phyloP scores from a whole-genome alignment of 2,329 filamentous ascomycete genomes.

The Grosmannia clavigera region DNA sequence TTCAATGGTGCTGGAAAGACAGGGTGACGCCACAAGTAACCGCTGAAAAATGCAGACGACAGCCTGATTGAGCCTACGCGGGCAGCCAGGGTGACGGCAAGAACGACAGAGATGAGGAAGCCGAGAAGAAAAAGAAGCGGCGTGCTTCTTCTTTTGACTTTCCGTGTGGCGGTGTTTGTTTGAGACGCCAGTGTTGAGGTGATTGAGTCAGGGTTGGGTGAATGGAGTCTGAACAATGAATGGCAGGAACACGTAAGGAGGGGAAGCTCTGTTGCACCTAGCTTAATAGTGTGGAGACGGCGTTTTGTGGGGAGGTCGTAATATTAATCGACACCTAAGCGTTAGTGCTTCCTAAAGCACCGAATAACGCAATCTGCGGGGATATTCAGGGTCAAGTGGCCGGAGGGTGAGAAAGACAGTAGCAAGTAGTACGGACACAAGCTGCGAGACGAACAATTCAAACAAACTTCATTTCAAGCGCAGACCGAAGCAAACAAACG shows the following conservation, averaged over 20 bases:
- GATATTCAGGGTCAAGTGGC: no score
- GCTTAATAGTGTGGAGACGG: no score
- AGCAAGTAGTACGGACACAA: no score
- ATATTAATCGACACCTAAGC: no score
- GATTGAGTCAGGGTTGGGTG: neutral
- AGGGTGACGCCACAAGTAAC: neutral
- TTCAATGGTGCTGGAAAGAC: neutral
- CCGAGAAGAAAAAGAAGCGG: slow-evolving; percentile 30
- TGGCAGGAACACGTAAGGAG: neutral
- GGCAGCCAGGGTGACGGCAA: slow-evolving; percentile 54
- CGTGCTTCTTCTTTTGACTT: slow-evolving; percentile 5
- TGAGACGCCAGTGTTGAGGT: slow-evolving; percentile 24
- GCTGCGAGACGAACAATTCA: neutral
- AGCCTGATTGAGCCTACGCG: slow-evolving; percentile 41
- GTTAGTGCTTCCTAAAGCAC: no score
- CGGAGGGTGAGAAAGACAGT: no score
- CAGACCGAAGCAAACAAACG: neutral
- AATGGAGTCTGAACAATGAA: neutral
- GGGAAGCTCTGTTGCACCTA: no score
- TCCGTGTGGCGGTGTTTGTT: slow-evolving; percentile 12
- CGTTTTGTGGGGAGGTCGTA: no score
- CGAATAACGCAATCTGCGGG: no score
- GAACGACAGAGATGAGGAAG: slow-evolving; percentile 41
- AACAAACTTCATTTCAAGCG: neutral
- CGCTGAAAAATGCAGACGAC: slow-evolving; percentile 22